A percentile compares a stretch with the other conserved stretches of the same genome.
Evolutionary conservation across 495 filamentous ascomycete species (phyloP).

Genomic region (Margaritispora aquatica): DNA sequence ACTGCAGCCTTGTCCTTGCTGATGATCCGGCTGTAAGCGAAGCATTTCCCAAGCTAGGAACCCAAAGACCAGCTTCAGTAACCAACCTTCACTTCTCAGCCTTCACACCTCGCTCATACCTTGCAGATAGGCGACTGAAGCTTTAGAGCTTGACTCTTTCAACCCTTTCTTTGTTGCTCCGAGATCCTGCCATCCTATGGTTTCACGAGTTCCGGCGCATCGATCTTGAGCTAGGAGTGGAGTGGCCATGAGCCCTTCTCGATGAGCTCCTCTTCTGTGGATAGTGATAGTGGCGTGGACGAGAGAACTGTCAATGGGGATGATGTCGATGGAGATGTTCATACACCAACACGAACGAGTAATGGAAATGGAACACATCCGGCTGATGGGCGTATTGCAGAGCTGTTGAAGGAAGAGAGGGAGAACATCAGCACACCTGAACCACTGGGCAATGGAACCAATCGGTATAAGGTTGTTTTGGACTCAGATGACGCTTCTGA

Average conservation of each 20-base stretch:
- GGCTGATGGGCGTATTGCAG: conserved; percentile 31
- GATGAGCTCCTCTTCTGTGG: conserved; percentile 45
- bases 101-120: not conserved
- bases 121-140: not conserved
- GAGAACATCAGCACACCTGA: conserved; percentile 27
- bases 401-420: conserved; percentile 34
- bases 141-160: not conserved
- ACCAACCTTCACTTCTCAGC: not conserved
- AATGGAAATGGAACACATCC: conserved; percentile 13
- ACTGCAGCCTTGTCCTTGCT: conserved; percentile 1
- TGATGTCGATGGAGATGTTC: not conserved
- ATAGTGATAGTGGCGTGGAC: conserved; percentile 39
- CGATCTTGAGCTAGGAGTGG: conserved; percentile 8
- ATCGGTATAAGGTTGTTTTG: conserved; percentile 40
- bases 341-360: conserved; percentile 19
- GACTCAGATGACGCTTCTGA: conserved; percentile 38
- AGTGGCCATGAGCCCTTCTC: conserved; percentile 23
- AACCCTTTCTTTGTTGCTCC: conserved; percentile 4
- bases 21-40: conserved; percentile 19
- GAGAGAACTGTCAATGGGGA: conserved; percentile 34
- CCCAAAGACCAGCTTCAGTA: not conserved
- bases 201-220: conserved; percentile 17
- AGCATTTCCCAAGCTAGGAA: not conserved
- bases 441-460: conserved; percentile 29
- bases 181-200: conserved; percentile 4